Base-by-base conservation (phyloP, 306 rosid genomes). In the Malus sieversii region DNA sequence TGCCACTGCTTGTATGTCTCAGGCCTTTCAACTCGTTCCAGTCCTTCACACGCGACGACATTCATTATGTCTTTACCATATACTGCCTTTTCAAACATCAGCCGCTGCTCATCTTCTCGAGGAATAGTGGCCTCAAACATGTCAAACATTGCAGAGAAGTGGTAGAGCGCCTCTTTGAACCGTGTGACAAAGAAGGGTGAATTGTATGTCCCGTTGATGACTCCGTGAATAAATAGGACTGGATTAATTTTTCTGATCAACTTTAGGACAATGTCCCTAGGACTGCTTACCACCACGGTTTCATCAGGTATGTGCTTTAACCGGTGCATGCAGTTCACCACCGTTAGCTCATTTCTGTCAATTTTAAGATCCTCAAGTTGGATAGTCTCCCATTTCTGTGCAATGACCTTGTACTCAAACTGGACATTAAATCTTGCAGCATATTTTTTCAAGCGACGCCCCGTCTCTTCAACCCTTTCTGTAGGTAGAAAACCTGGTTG, bases 351-450 rank as follows among this genome's bases (percentile, higher is more conserved):
- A 76, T 62, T 62, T 63, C 68, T 52, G 42, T 75, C 22, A 30
- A 82, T 32, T 8, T 77, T 76, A 22, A 85, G 83, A 52, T 76
- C 83, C 42, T 68, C 79, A 55, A 71, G 14, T 19, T 25, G 45
- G 57, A 71, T 76, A 10, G 85, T 70, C 18, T 82, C 89, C 89
- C 89, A 85, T 85, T 85, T 85, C 77, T 61, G 82, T 3, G 83
- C 83, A 10, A 86, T 72, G 58, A 83, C 80, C n/a, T 81, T 83
- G 79, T 62, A 76, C 68, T 83, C 78, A 64, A 75, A 80, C 4
- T 83, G 85, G 42, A 83, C 87, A 46, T 78, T 68, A 27, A 86
- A 83, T 62, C 80, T 86, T 74, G 60, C 60, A 70, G 82, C 76
- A 74, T 83, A 86, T 19, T 58, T 74, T 22, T 57, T 81, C 33